Conservation (phyloP, 768 basidiomycete genomes). For the Tricholoma bakamatsutake region DNA sequence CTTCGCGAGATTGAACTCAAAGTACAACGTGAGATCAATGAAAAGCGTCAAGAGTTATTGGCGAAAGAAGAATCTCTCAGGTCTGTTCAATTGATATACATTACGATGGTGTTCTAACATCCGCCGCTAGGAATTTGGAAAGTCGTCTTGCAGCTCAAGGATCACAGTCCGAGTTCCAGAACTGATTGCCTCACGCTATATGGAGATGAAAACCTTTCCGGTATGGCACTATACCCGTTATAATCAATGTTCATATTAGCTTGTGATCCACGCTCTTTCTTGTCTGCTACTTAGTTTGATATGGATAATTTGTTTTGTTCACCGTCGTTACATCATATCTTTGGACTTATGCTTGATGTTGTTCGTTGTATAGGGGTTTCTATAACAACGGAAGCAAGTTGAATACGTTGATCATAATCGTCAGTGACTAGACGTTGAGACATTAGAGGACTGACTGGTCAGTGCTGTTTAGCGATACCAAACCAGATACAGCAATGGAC, state of each 20-base stretch:
- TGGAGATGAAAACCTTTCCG: constrained; percentile 2
- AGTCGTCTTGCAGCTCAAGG: constrained; percentile 88
- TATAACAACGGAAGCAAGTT: not conserved
- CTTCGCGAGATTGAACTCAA: constrained; percentile 97
- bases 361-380: not conserved
- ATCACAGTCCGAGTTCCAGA: constrained; percentile 73
- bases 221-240: constrained; percentile 14
- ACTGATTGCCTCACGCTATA: constrained; percentile 30
- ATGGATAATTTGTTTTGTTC: constrained; percentile 30
- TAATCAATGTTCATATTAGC: constrained; percentile 1
- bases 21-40: constrained; percentile 95
- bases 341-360: constrained; percentile 18
- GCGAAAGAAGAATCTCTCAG: constrained; percentile 95
- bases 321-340: constrained; percentile 24
- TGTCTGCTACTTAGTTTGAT: constrained; percentile 15
- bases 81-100: constrained; percentile 27
- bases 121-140: constrained; percentile 66
- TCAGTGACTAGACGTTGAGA: not conserved
- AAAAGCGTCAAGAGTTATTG: constrained; percentile 93
- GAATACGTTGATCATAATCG: not conserved
- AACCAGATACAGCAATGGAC: too few relatives aligned
- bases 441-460: not conserved
- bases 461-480: too few relatives aligned
- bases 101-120: constrained; percentile 5
- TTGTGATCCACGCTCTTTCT: constrained; percentile 14